Evolutionary conservation across 805 yeast species (phyloP), one percentile per base, ranked within the genome.

Genomic region (Tetrapisispora phaffii): DNA sequence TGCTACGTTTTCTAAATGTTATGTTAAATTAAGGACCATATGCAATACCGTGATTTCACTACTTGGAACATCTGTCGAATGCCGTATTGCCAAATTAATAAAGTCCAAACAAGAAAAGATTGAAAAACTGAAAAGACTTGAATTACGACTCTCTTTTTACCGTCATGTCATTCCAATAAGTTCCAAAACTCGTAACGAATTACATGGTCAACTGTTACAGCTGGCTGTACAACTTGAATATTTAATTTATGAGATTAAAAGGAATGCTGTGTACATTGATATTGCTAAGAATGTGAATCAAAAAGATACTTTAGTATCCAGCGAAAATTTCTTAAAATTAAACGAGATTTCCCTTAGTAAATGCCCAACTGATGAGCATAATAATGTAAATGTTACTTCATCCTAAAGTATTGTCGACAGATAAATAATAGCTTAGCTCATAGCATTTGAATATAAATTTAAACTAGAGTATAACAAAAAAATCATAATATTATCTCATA

Each of bases 211-310:
- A 3, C 70, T 74, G 19, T 71, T 73, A 37, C 65, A 71, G 47
- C 58, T 77, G 48, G 68, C 72, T n/a, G 69, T 76, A 22, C 72
- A 74, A 48, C 58, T 80, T 38, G 80, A 78, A 47, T 75, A 79
- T 77, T 59, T 74, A 32, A 71, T 79, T 70, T 72, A 72, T 46
- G 83, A 80, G 47, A 60, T 71, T 13, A 68, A 72, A 44, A 67
- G 76, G 40, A 67, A 70, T 38, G 59, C 59, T 22, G 66, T 71
- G 22, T 74, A 73, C 55, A 50, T 64, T 15, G 61, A 60, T 32
- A 59, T 74, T 19, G 43, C 58, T n/a, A 46, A 42, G 32, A 48
- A 49, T 28, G 39, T 49, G 35, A 40, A 34, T n/a, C 31, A 38
- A 13, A 17, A 24, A 26, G n/a, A 19, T 7, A 10, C 24, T 3